Conservation (phyloP, 176 grass and related monocot genomes). For the Paspalum notatum region DNA sequence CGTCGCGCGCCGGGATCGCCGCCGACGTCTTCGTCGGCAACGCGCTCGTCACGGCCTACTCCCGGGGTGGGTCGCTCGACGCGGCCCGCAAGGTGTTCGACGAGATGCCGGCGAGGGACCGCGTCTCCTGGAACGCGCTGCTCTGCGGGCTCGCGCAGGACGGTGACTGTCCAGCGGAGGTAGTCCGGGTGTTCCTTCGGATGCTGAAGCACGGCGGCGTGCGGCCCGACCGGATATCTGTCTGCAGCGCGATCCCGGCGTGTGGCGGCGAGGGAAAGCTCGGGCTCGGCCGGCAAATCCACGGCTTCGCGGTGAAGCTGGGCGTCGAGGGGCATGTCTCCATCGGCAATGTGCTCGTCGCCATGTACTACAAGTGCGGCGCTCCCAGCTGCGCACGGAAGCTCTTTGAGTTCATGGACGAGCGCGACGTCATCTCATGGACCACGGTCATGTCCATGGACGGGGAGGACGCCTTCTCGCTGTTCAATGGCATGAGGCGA, state of each 20-base stretch:
- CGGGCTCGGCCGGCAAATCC: constrained; percentile 66
- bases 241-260: constrained; percentile 66
- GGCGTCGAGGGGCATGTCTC: constrained; percentile 52
- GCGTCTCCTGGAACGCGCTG: constrained; percentile 85
- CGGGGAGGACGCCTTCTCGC: constrained; percentile 39
- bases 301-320: constrained; percentile 64
- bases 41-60: constrained; percentile 73
- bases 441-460: constrained; percentile 86
- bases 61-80: constrained; percentile 36
- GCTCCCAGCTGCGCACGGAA: constrained; percentile 39
- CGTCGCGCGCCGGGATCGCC: constrained; percentile 52
- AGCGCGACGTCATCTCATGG: constrained; percentile 78
- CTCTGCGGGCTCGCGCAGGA: constrained; percentile 67
- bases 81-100: constrained; percentile 64
- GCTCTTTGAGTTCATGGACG: constrained; percentile 53
- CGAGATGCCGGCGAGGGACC: constrained; percentile 63
- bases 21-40: constrained; percentile 67
- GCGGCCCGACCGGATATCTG: constrained; percentile 69
- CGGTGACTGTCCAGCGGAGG: constrained; percentile 52
- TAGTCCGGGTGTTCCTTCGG: constrained; percentile 51
- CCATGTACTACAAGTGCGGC: constrained; percentile 81
- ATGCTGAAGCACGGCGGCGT: constrained; percentile 56
- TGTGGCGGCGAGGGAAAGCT: constrained; percentile 45
- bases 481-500: constrained; percentile 69
- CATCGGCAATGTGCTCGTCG: constrained; percentile 76